Evolutionary conservation across 768 basidiomycete species (phyloP), one percentile per base, ranked within the genome.

Genomic region (Leccinellum rugosiceps): DNA sequence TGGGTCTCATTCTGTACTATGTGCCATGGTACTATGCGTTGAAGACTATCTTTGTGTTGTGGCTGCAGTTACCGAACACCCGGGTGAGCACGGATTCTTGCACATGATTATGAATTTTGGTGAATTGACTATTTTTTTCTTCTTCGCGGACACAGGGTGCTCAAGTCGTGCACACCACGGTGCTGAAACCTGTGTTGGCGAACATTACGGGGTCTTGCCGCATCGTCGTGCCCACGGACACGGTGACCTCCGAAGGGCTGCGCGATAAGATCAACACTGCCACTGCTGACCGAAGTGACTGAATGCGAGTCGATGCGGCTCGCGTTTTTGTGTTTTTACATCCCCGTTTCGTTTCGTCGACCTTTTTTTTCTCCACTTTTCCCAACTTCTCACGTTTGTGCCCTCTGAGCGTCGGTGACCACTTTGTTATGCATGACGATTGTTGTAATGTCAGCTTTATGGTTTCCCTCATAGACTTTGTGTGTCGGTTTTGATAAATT

Each of bases 11-110:
- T 58, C 86, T 98, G 63, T 93, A 95, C 79, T 98, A 94, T 69
- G 68, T 94, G 65, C 92, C 94, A 45, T 94, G 93, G 90, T 98
- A 96, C 74, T 97, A 87, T 71, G 86, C 90, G 46, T 83, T 93
- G 82, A 98, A 97, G 88, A 91, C 88, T 51, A 57, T 86, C 57
- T 92, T 94, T 80, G 87, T 94, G 72, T 73, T 96, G 66, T 98
- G 92, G 91, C 85, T 96, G 69, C 91, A 94, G 78, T 85, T 93
- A 56, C 88, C 90, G 43, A 84, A 80, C 38, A 85, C 89, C 79
- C 87, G 87, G 70, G 91, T 92, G 76, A 72, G 90, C 85, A 3
- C 21, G 28, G 32, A 13, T 28, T 11, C 2, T 45, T 26, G 45
- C 43, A 57, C 7, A 46, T 23, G 14, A 28, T 50, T 23, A 1